These are phyloP conservation scores for Darksidea phi DNA, from an alignment of 495 filamentous ascomycete species.

Conservation along the genomic window DNA sequence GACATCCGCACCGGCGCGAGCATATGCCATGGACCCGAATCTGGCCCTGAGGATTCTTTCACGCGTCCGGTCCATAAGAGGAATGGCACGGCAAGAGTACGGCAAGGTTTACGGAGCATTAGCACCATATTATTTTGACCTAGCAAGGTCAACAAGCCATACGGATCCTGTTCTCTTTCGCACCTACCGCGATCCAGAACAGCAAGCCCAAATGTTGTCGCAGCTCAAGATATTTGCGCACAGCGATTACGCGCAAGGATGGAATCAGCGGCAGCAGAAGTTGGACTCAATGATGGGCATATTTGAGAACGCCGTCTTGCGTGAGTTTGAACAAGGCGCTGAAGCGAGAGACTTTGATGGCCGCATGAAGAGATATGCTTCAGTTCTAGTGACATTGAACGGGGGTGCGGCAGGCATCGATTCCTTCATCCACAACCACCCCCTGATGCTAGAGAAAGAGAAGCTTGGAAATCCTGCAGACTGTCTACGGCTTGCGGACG, in stretches of 20 bases:
- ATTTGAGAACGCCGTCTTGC: slow-evolving; percentile 86
- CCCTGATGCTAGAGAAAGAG: slow-evolving; percentile 70
- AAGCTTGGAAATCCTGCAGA: slow-evolving; percentile 75
- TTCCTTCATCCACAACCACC: slow-evolving; percentile 82
- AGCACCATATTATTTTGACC: slow-evolving; percentile 83
- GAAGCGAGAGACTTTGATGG: slow-evolving; percentile 88
- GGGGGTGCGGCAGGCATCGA: slow-evolving; percentile 76
- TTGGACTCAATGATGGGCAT: slow-evolving; percentile 72
- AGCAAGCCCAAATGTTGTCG: slow-evolving; percentile 83
- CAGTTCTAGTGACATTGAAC: slow-evolving; percentile 79
- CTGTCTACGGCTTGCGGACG: slow-evolving; percentile 62
- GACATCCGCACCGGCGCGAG: slow-evolving; percentile 1
- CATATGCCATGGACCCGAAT: slow-evolving; percentile 49
- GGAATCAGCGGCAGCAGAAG: slow-evolving; percentile 64
- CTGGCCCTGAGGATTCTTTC: slow-evolving; percentile 65
- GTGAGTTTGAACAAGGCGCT: slow-evolving; percentile 87
- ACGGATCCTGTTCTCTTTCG: slow-evolving; percentile 80
- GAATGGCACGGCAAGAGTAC: slow-evolving; percentile 84
- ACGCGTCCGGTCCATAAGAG: slow-evolving; percentile 72
- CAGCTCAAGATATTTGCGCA: slow-evolving; percentile 75
- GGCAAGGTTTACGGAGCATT: slow-evolving; percentile 85
- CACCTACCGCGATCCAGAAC: slow-evolving; percentile 79
- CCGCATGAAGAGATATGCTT: slow-evolving; percentile 81
- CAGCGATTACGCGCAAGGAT: slow-evolving; percentile 76
- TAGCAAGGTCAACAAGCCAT: slow-evolving; percentile 68